Evolutionary conservation across 208 protist species (phyloP), one percentile per base, ranked within the genome.

Genomic region (Trypanosoma theileri): DNA sequence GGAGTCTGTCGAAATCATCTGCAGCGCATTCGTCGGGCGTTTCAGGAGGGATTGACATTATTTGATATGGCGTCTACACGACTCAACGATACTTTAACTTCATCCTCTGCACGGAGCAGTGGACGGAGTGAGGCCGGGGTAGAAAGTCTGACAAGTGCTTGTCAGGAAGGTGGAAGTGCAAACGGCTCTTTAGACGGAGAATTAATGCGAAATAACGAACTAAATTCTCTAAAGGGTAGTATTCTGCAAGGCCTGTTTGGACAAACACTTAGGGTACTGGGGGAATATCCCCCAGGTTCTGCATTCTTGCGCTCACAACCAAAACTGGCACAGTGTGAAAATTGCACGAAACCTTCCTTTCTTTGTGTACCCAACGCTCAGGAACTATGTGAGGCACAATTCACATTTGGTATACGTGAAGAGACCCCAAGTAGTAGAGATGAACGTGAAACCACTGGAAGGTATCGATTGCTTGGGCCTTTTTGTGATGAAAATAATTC

Each of bases 1-100:
- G 91, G 91, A 4, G 88, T 96, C 19, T 91, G 85, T 53, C 84
- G 86, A 59, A 92, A 90, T 70, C 89, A 93, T 67, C 71, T 92
- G 17, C 87, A 92, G 67, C 89, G 89, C 44, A 91, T 95, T 44
- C 60, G 73, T 16, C 70, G 80, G 10, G 86, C 89, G 46, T 91
- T 95, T 59, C 54, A 72, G 13, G 85, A 92, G 59, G 86, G 89
- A 0, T 68, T 91, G 24, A 71, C 72, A 12, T 71, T 81, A 1
- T 59, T 95, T 26, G 64, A 70, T 28, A 61, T 62, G n/a, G 84
- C 77, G 28, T 88, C 84, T 19, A 35, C 26, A 28, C 41, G 26
- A 45, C 51, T 71, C n/a, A 24, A 17, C 10, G 44, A 66, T 31
- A 14, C 41, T 13, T 28, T 19, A 13, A 24, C 40, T 4, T 51